Conservation (phyloP, 129 eudicot genomes). For the Centella asiatica region DNA sequence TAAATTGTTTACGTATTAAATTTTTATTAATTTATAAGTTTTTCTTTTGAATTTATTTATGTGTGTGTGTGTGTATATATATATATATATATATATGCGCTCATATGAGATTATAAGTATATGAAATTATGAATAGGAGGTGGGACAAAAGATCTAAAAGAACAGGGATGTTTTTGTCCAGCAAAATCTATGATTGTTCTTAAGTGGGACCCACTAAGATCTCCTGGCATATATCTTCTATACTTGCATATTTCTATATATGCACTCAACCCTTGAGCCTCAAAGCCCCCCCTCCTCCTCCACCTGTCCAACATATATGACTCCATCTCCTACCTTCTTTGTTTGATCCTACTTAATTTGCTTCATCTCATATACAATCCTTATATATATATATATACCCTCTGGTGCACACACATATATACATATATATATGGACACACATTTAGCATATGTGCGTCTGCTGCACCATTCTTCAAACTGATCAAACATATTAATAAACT, state of each 20-base stretch:
- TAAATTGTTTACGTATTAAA: no score
- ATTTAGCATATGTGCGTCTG: no score
- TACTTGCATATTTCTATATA: slow-evolving; percentile 46
- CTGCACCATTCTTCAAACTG: no score
- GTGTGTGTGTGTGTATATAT: slow-evolving; percentile 12
- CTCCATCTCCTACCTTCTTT: neutral
- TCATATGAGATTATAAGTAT: neutral
- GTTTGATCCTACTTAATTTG: neutral
- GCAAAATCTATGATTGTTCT: slow-evolving; percentile 33
- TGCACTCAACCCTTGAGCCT: slow-evolving; percentile 24
- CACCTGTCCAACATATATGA: neutral
- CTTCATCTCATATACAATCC: neutral
- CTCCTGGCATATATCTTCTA: slow-evolving; percentile 30
- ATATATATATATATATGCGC: slow-evolving; percentile 1
- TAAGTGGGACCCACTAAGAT: slow-evolving; percentile 40
- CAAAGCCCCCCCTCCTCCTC: slow-evolving; percentile 27
- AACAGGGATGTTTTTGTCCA: slow-evolving; percentile 28
- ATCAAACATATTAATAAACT: no score
- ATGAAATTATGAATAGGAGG: slow-evolving; percentile 10
- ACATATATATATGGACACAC: no score
- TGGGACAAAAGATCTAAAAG: slow-evolving; percentile 17
- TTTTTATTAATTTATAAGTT: no score
- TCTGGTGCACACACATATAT: neutral
- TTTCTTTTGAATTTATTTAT: neutral
- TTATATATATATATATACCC: neutral